phyloP scores from a whole-genome alignment of 192 early-diverging fungal genomes.

The Fimicolochytrium jonesii region DNA sequence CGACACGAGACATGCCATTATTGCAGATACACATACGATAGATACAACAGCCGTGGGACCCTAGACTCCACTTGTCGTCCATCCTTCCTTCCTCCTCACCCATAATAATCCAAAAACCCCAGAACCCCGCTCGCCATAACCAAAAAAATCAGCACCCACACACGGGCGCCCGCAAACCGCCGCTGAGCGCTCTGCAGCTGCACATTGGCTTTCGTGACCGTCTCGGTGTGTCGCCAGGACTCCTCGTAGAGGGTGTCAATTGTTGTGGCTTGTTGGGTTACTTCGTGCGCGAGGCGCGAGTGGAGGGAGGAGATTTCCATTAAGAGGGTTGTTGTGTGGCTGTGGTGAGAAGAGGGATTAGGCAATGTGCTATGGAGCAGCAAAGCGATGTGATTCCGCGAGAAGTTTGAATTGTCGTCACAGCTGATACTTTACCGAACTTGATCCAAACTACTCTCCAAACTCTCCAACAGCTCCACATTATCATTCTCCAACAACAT shows the following conservation, averaged over 20 bases:
- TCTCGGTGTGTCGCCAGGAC: conserved; percentile 28
- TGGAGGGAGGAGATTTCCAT: conserved; percentile 39
- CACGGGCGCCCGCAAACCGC: conserved; percentile 32
- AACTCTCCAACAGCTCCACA: conserved; percentile 25
- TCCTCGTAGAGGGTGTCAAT: conserved; percentile 42
- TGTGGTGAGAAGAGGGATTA: not conserved
- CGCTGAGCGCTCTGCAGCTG: conserved; percentile 30
- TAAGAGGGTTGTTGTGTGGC: conserved; percentile 34
- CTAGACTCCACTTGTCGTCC: no score
- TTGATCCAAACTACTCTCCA: conserved; percentile 42
- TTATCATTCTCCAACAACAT: conserved; percentile 39
- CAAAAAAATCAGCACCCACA: conserved; percentile 42
- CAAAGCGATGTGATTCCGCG: no score
- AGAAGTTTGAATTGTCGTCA: no score
- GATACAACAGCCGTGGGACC: no score
- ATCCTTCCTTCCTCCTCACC: no score
- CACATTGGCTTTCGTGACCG: conserved; percentile 29
- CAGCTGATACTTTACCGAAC: conserved; percentile 27
- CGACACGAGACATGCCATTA: no score
- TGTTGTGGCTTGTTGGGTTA: conserved; percentile 31
- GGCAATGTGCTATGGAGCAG: no score
- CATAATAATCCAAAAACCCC: conserved; percentile 43
- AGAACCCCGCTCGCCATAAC: conserved; percentile 30
- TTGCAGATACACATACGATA: no score
- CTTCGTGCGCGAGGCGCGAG: conserved; percentile 28